Evolutionary conservation across 805 yeast species (phyloP).

Genomic region (Schwanniomyces polymorphus): DNA sequence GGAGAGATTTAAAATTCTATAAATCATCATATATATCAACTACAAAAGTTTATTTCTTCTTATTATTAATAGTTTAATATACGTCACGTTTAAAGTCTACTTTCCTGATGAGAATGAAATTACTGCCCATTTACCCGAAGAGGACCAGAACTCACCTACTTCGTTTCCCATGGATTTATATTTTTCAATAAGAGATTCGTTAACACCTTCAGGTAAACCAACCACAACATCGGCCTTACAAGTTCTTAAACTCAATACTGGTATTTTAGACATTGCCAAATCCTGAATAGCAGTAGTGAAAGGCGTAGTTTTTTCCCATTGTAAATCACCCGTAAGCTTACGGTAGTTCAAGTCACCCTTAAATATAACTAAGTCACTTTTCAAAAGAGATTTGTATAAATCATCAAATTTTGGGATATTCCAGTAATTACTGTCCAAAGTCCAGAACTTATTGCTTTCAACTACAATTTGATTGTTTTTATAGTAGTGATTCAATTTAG

Average conservation of each 20-base stretch:
- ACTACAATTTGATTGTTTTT: constrained; percentile 19
- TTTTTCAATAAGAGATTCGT: constrained; percentile 59
- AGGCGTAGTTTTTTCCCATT: constrained; percentile 82
- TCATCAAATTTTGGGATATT: constrained; percentile 63
- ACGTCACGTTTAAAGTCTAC: not conserved
- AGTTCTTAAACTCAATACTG: constrained; percentile 78
- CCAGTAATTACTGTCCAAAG: constrained; percentile 76
- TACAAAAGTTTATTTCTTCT: not conserved
- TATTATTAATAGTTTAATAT: not conserved
- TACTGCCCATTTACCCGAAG: constrained; percentile 94
- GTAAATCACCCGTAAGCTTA: constrained; percentile 86
- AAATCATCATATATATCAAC: not conserved
- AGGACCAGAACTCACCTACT: constrained; percentile 74
- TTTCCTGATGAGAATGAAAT: constrained; percentile 33
- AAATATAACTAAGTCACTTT: constrained; percentile 73
- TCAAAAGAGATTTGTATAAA: constrained; percentile 58
- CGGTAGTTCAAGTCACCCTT: constrained; percentile 97
- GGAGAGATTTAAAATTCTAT: constrained; percentile 48
- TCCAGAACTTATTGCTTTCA: constrained; percentile 79
- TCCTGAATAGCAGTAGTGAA: constrained; percentile 71
- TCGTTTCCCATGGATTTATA: constrained; percentile 65
- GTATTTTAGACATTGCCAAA: constrained; percentile 62
- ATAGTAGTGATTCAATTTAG: constrained; percentile 19
- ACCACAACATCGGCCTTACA: constrained; percentile 96
- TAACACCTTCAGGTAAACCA: constrained; percentile 73